Base-by-base conservation (phyloP, 2,329 filamentous ascomycete genomes). In the Pseudogymnoascus sp. region DNA sequence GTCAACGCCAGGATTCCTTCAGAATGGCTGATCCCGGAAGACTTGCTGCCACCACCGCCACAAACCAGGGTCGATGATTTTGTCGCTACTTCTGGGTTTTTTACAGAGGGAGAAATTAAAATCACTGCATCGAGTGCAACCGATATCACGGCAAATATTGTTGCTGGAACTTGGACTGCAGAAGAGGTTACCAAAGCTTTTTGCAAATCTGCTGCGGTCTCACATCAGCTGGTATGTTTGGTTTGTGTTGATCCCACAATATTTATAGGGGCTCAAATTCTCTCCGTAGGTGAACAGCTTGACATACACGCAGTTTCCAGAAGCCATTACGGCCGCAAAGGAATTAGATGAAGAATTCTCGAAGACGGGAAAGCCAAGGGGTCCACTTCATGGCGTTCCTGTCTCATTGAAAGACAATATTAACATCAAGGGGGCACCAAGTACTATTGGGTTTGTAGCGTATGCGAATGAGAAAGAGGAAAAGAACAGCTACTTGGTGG, bases 341-440 rank as follows among this genome's bases (percentile, higher is more conserved):
- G 25, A 71, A 11, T 71, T 83, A 2, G 83, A 85, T 69, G 69
- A 75, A 2, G 69, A 78, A 62, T 67, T 77, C 5, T 65, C 70
- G 4, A 63, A 65, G 10, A 74, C 75, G 5, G 74, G 75, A 0
- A 73, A 75, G 66, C 71, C 79, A 0, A 68, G 82, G 1, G 85
- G 85, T 0, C 84, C 84, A 4, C 75, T 89, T 5, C 85, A 89
- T 73, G 86, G 86, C 1, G 73, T 85, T 0, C 83, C 83, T 0
- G 76, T 85, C 21, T 31, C 81, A 0, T 75, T 87, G 37, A 85
- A 88, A 70, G 85, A 87, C 72, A 82, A 82, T 59, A 84, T 86
- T 73, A 78, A 84, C 60, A 72, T 86, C 59, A 72, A 74, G 2
- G 82, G 25, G 76, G 25, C 78, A 23, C 77, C 82, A 18, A 78